Conservation (phyloP, 495 filamentous ascomycete species). For the Beverwykella pulmonaria region DNA sequence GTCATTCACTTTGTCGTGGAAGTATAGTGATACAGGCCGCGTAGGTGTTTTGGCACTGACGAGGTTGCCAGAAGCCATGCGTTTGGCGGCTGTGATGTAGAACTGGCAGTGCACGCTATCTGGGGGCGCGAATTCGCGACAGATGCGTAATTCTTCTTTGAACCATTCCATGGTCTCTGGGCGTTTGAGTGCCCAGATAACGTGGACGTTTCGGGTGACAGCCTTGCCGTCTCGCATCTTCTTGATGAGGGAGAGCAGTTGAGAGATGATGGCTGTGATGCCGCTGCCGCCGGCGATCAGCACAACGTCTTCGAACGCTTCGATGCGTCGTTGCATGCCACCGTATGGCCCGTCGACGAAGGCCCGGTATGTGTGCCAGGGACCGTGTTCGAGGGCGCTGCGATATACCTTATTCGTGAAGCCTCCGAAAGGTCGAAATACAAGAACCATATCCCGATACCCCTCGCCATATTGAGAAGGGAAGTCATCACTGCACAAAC, state of each 20-base stretch:
- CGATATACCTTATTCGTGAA: conserved; percentile 82
- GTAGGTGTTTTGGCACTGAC: conserved; percentile 53
- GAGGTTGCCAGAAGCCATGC: conserved; percentile 50
- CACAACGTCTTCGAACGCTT: conserved; percentile 90
- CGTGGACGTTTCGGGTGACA: conserved; percentile 83
- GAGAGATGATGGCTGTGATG: conserved; percentile 89
- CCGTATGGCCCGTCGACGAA: conserved; percentile 94
- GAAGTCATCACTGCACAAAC: conserved; percentile 83
- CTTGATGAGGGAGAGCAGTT: conserved; percentile 88
- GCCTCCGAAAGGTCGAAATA: conserved; percentile 87
- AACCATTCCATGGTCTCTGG: conserved; percentile 98
- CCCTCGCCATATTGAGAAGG: conserved; percentile 84
- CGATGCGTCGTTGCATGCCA: conserved; percentile 86
- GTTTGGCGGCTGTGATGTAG: conserved; percentile 78
- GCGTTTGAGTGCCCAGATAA: conserved; percentile 88
- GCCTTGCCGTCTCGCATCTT: conserved; percentile 92
- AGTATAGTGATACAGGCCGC: conserved; percentile 65
- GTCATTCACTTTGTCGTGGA: conserved; percentile 82
- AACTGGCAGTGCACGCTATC: conserved; percentile 90
- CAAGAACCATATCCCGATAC: conserved; percentile 83
- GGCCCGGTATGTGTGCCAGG: conserved; percentile 83
- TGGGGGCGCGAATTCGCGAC: conserved; percentile 79
- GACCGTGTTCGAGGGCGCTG: conserved; percentile 76
- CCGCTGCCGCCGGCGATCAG: conserved; percentile 92
- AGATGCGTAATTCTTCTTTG: conserved; percentile 89